Evolutionary conservation across 495 filamentous ascomycete species (phyloP).

Genomic region (Aspergillus sclerotioniger): DNA sequence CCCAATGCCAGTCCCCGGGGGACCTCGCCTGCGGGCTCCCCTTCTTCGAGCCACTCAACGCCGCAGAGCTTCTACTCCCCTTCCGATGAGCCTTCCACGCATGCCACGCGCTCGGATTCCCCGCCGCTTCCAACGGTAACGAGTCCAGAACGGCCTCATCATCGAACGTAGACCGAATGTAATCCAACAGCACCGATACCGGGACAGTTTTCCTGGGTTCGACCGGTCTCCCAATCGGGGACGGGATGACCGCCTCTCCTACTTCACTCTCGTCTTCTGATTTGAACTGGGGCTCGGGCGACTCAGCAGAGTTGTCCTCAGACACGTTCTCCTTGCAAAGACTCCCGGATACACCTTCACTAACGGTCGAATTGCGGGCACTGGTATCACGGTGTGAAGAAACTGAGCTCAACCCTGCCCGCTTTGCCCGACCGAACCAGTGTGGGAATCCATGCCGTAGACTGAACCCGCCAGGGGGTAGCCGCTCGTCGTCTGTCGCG

Average conservation of each 20-base stretch:
- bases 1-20: constrained; percentile 91
- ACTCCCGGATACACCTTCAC: background rate
- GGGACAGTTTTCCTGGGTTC: constrained; percentile 32
- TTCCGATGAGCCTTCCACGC: constrained; percentile 75
- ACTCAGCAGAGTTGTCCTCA: background rate
- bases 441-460: constrained; percentile 84
- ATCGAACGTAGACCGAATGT: constrained; percentile 79
- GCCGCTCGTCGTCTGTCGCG: constrained; percentile 73
- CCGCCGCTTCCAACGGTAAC: constrained; percentile 76
- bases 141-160: constrained; percentile 72
- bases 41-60: constrained; percentile 22
- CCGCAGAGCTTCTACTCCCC: constrained; percentile 14
- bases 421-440: constrained; percentile 66
- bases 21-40: constrained; percentile 47
- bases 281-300: constrained; percentile 1
- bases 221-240: constrained; percentile 13
- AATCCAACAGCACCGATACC: constrained; percentile 58
- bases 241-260: constrained; percentile 13
- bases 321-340: background rate
- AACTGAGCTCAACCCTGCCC: constrained; percentile 30
- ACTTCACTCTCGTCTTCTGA: constrained; percentile 7
- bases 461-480: constrained; percentile 85
- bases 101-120: constrained; percentile 86
- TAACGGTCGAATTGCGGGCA: constrained; percentile 18
- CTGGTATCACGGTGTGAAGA: constrained; percentile 39